Evolutionary conservation across 2,329 filamentous ascomycete species (phyloP).

Genomic region (Juglanconis juglandina): DNA sequence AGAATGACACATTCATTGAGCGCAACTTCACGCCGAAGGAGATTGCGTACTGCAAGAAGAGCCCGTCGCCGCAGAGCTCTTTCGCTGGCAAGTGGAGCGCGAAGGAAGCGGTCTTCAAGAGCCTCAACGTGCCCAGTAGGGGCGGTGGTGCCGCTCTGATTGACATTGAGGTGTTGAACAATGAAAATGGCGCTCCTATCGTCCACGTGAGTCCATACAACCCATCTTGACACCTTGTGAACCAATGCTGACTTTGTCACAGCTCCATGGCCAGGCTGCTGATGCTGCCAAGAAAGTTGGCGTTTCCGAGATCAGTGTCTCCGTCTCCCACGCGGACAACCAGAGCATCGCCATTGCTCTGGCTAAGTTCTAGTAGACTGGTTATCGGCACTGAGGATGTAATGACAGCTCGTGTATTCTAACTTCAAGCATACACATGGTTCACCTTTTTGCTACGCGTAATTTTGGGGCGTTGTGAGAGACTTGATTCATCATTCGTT

Average conservation of each 20-base stretch:
- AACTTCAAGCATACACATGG: background rate
- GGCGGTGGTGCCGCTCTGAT: slow-evolving; percentile 86
- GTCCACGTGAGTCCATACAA: slow-evolving; percentile 66
- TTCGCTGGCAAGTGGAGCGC: slow-evolving; percentile 96
- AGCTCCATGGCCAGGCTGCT: slow-evolving; percentile 86
- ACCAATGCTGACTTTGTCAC: slow-evolving; percentile 35
- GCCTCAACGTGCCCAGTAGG: slow-evolving; percentile 78
- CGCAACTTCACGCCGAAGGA: slow-evolving; percentile 89
- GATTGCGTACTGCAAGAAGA: slow-evolving; percentile 79
- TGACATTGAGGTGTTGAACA: slow-evolving; percentile 88
- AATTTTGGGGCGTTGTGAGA: background rate
- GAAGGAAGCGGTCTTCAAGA: slow-evolving; percentile 99
- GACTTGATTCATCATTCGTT: background rate
- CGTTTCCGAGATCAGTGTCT: slow-evolving; percentile 84
- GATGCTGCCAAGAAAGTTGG: slow-evolving; percentile 80
- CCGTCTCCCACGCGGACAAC: slow-evolving; percentile 90
- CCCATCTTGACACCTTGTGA: background rate
- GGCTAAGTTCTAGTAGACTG: slow-evolving; percentile 64
- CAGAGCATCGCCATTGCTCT: slow-evolving; percentile 95
- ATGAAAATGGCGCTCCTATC: slow-evolving; percentile 76
- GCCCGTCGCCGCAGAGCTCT: slow-evolving; percentile 77
- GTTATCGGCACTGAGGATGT: background rate
- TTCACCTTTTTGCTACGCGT: background rate
- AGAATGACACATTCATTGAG: slow-evolving; percentile 89
- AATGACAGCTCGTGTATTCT: background rate